Evolutionary conservation across 1,139 yeast genomes (phyloP).

Genomic region (Zygoascus sp.): DNA sequence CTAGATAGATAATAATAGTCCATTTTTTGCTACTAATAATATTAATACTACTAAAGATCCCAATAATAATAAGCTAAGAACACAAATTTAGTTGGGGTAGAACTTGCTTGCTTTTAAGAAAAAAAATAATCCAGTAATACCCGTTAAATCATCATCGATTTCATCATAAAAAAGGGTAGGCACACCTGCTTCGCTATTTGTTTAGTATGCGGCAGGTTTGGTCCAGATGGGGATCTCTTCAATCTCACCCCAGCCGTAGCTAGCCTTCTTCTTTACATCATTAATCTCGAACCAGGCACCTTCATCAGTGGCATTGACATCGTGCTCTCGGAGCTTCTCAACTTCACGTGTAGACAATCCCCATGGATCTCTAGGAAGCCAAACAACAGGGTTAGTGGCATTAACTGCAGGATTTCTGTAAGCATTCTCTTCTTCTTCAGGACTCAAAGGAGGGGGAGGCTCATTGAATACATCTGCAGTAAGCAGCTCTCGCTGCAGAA

Average conservation of each 20-base stretch:
- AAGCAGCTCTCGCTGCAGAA: constrained; percentile 29
- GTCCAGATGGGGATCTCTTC: constrained; percentile 28
- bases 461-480: constrained; percentile 45
- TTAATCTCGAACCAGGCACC: constrained; percentile 54
- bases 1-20: no score
- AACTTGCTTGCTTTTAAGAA: no score
- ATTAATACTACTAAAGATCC: background rate
- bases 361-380: constrained; percentile 85
- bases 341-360: constrained; percentile 68
- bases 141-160: background rate
- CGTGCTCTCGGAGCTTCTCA: constrained; percentile 37
- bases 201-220: constrained; percentile 9
- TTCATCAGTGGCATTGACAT: constrained; percentile 56
- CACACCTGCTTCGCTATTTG: background rate
- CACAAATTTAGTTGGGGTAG: background rate
- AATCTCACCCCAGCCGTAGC: constrained; percentile 21
- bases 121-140: background rate
- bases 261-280: constrained; percentile 34
- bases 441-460: constrained; percentile 28
- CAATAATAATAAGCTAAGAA: background rate
- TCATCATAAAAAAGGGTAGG: background rate
- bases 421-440: constrained; percentile 47
- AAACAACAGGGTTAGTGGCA: constrained; percentile 62
- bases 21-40: background rate
- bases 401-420: constrained; percentile 71